These are phyloP conservation scores for Hirschioporus abietinus DNA, from an alignment of 768 basidiomycete genomes.

Conservation along the genomic window DNA sequence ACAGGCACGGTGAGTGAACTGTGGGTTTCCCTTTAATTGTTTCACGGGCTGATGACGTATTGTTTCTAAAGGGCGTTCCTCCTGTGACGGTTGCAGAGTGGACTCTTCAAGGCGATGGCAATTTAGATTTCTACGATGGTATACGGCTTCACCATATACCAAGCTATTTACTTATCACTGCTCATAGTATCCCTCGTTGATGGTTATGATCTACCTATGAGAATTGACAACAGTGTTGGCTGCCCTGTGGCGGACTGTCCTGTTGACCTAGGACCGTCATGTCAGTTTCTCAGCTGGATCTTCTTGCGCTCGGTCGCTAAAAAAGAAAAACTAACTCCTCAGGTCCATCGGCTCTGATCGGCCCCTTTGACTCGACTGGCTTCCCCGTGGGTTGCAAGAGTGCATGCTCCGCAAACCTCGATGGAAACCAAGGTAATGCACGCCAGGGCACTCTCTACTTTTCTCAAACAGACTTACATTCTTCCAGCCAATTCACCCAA, in stretches of 20 bases:
- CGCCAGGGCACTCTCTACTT: not conserved
- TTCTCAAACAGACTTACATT: conserved; percentile 20
- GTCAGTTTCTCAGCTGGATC: conserved; percentile 24
- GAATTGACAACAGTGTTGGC: conserved; percentile 19
- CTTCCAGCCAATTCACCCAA: conserved; percentile 50
- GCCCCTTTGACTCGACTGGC: conserved; percentile 49
- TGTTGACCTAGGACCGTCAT: conserved; percentile 56
- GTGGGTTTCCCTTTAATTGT: conserved; percentile 9
- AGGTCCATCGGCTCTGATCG: conserved; percentile 48
- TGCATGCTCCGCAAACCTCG: conserved; percentile 42
- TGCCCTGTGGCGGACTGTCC: conserved; percentile 38
- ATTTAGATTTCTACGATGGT: conserved; percentile 59
- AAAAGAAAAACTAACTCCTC: conserved; percentile 4
- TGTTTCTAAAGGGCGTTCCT: conserved; percentile 44
- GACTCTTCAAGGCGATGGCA: conserved; percentile 43
- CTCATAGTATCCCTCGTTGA: conserved; percentile 56
- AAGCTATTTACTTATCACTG: not conserved
- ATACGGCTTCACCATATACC: conserved; percentile 9
- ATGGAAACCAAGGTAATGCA: conserved; percentile 26
- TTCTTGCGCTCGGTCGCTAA: not conserved
- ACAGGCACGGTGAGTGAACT: conserved; percentile 20
- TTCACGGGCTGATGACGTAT: not conserved
- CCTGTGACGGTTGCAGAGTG: conserved; percentile 68
- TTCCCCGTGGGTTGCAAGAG: conserved; percentile 57
- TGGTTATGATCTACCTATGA: conserved; percentile 37